Evolutionary conservation across 2,329 filamentous ascomycete species (phyloP), one percentile per base, ranked within the genome.

Genomic region (Proliferodiscus dingleyae): DNA sequence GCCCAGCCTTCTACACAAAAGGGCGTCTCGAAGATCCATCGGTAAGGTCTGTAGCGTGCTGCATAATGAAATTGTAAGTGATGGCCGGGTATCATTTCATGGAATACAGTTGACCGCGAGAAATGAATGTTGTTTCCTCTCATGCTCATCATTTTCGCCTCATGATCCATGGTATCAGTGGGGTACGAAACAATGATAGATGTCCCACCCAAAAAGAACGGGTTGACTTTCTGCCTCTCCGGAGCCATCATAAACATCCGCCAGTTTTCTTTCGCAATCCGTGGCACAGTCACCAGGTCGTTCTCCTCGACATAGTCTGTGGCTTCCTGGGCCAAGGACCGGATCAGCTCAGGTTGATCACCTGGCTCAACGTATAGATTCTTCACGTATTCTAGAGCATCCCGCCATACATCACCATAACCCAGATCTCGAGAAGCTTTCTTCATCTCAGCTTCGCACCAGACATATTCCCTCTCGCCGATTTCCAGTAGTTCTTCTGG

Each of bases 1-100:
- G 77, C 73, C 77, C 77, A 81, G 15, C 78, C 78, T 59, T 81
- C 78, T 29, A 77, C 71, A 64, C 71, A 80, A 55, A 81, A 81
- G 0, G 77, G 74, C 1, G 77, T 81, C 23, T 65, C 61, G 59
- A 81, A 81, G 5, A 80, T 54, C 16, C 61, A 59, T 4, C 77
- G 70, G 58, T 81, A 75, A 2, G 70, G 68, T 15, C 67, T 68
- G 47, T 70, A 60, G 5, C 77, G 68, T 11, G 64, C 60, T 13
- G 68, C 71, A 55, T 74, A 67, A 59, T 73, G 71, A 13, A 72
- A 60, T 56, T 81, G 77, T 22, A 80, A 64, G 41, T 77, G 69
- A 50, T 80, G 77, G 1, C 78, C 78, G 0, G 78, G 77, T 11
- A 81, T 74, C 60, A 81, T 72, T 60, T 81, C 78, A 57, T 81